Evolutionary conservation across 495 filamentous ascomycete species (phyloP).

Genomic region (Podospora conica): DNA sequence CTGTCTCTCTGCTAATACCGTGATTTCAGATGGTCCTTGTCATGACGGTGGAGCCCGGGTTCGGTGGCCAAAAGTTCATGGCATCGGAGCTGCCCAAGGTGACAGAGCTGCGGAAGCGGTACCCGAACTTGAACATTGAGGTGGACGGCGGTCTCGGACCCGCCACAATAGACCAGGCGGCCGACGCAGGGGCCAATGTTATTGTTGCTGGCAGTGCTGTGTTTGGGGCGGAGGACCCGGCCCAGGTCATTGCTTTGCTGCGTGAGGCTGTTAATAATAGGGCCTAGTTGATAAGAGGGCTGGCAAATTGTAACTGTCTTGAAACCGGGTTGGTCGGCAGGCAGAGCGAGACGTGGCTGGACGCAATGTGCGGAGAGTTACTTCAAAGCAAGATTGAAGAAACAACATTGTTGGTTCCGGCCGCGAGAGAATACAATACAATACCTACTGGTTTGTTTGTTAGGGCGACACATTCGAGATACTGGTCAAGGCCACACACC

Average conservation of each 20-base stretch:
- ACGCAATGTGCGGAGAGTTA: no score
- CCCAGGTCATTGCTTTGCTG: conserved; percentile 73
- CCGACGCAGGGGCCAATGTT: conserved; percentile 93
- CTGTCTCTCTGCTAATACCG: not conserved
- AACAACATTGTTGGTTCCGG: conserved; percentile 6
- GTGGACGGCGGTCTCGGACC: conserved; percentile 89
- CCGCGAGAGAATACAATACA: conserved; percentile 1
- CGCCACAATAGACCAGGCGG: conserved; percentile 87
- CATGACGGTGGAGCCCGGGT: conserved; percentile 97
- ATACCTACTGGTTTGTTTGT: no score
- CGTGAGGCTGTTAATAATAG: conserved; percentile 70
- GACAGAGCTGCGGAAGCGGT: conserved; percentile 67
- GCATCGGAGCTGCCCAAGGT: conserved; percentile 92
- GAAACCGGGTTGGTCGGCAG: not conserved
- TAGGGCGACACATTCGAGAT: no score
- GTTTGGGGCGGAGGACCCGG: conserved; percentile 85
- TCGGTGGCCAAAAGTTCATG: conserved; percentile 99
- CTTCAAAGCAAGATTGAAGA: no score
- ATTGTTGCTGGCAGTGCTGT: conserved; percentile 97
- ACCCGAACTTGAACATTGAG: conserved; percentile 91
- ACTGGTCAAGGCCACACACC: no score
- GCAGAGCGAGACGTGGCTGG: no score
- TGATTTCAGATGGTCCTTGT: conserved; percentile 82
- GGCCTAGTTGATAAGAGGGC: conserved; percentile 49
- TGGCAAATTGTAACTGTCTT: not conserved